Base-by-base conservation (phyloP, 805 yeast genomes). In the Candida montana region DNA sequence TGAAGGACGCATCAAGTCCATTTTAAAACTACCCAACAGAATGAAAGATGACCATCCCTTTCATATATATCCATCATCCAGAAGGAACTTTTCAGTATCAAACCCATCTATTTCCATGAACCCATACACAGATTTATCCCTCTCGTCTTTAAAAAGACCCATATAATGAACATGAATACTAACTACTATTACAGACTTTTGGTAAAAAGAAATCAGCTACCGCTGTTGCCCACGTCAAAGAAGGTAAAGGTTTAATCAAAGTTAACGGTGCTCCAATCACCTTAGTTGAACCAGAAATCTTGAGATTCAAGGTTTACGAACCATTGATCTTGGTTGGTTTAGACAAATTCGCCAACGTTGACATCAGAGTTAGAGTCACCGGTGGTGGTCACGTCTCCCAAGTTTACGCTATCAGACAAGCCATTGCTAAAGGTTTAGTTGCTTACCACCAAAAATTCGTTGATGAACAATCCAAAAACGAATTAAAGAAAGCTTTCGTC, bases 351-450 rank as follows among this genome's bases (percentile, higher is more conserved):
- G 91, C 95, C 73, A 82, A 83, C 81, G 83, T 93, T 65, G 99
- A 93, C 77, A 88, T 93, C 78, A 91, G 98, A 81, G 95, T 93
- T 70, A 83, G 93, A 75, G 98, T 93, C 69, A 81, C 96, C 69
- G 99, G 99, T 76, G 99, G 99, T 89, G 99, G 99, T 79, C 99
- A 93, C 84, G 97, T 91, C 61, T 91, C 98, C 57, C 99, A 93
- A 81, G 95, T 93, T 60, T 93, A 93, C 81, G 99, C 99, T 62
- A 93, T 93, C 77, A 91, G 99, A 82, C 99, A 93, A 73, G 99
- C 99, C 58, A 87, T 93, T 72, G 98, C 99, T 67, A 93, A 93
- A 81, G 99, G 99, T 74, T 82, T 93, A 70, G 86, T 93, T 72
- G 98, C 99, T 70, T 93, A 87, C 89, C 95, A 91, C 77, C 99